These are phyloP conservation scores for Pyricularia sp. DNA, from an alignment of 2,329 filamentous ascomycete species.

Conservation along the genomic window DNA sequence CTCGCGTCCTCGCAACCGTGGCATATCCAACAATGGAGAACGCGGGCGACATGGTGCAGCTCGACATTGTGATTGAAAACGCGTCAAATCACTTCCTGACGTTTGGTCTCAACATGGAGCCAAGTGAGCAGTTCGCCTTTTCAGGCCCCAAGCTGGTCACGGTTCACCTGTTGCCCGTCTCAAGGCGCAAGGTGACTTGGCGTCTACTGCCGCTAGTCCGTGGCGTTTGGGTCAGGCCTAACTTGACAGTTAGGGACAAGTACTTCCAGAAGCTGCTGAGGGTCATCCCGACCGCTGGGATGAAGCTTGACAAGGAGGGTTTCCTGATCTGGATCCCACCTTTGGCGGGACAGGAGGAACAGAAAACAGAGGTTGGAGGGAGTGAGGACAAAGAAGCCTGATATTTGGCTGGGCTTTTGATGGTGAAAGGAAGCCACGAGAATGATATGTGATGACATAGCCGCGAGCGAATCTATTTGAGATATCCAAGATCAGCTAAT, in stretches of 20 bases:
- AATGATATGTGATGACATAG: neutral
- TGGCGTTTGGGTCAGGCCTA: constrained; percentile 62
- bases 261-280: constrained; percentile 90
- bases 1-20: constrained; percentile 64
- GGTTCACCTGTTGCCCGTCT: constrained; percentile 74
- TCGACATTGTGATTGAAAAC: constrained; percentile 69
- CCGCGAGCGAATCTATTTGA: neutral
- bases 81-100: constrained; percentile 90
- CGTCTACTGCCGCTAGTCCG: constrained; percentile 58
- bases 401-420: neutral
- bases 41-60: neutral
- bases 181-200: constrained; percentile 64
- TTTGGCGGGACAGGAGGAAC: constrained; percentile 18
- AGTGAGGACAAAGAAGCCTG: neutral
- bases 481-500: neutral
- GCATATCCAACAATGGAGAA: constrained; percentile 26
- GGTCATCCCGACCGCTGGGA: constrained; percentile 71
- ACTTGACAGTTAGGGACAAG: constrained; percentile 71
- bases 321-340: constrained; percentile 53
- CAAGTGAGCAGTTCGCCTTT: constrained; percentile 87
- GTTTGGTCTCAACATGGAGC: constrained; percentile 87
- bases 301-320: constrained; percentile 59
- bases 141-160: constrained; percentile 76
- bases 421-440: neutral
- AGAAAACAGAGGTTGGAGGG: constrained; percentile 5